Evolutionary conservation across 345 rosid genomes (phyloP).

Genomic region (Reutealis trisperma): DNA sequence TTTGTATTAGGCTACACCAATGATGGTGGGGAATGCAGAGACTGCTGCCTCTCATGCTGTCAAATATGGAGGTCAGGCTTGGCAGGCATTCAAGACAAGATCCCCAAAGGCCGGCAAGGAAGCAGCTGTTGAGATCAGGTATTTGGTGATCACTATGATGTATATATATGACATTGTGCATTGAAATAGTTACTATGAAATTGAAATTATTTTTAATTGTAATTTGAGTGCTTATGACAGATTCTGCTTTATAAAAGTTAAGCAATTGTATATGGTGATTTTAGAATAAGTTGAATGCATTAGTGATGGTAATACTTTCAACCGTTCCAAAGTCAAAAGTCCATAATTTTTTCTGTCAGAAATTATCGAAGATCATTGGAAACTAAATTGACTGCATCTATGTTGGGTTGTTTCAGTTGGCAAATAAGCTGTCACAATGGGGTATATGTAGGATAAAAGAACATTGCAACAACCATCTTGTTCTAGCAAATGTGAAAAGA

Average conservation of each 20-base stretch:
- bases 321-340: neutral
- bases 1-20: neutral
- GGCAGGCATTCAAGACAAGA: conserved; percentile 15
- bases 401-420: neutral
- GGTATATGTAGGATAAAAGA: neutral
- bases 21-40: conserved; percentile 5
- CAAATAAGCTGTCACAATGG: neutral
- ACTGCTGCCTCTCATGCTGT: conserved; percentile 10
- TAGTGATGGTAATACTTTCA: neutral
- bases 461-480: neutral
- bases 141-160: neutral
- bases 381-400: neutral
- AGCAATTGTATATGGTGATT: neutral
- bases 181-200: neutral
- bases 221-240: neutral
- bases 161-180: neutral
- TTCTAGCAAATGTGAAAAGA: no score
- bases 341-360: neutral
- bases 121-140: conserved; percentile 7
- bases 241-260: neutral
- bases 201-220: neutral
- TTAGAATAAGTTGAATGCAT: neutral
- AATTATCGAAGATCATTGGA: neutral
- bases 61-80: conserved; percentile 4
- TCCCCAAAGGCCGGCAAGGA: neutral